Evolutionary conservation across 331 rosid genomes (phyloP).

Genomic region (Rhamnella rubrinervis): DNA sequence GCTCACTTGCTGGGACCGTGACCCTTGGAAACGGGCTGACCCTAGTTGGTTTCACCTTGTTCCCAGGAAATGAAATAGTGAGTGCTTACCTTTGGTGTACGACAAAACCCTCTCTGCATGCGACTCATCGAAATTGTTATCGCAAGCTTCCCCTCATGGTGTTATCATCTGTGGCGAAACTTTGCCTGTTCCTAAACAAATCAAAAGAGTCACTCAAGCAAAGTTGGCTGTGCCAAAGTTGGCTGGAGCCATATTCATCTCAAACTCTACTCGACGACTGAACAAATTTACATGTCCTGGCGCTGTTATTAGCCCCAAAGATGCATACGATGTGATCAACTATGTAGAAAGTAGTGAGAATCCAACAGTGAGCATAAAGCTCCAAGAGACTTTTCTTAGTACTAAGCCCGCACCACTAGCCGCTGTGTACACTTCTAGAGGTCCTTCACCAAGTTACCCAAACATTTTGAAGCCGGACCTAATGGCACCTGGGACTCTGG

Average conservation of each 20-base stretch:
- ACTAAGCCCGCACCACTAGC: slow-evolving; percentile 41
- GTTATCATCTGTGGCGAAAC: slow-evolving; percentile 30
- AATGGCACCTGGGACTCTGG: slow-evolving; percentile 43
- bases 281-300: slow-evolving; percentile 14
- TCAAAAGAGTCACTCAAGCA: neutral
- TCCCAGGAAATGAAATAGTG: slow-evolving; percentile 20
- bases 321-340: slow-evolving; percentile 20
- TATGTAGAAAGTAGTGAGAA: neutral
- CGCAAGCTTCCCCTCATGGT: neutral
- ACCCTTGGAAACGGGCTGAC: slow-evolving; percentile 26
- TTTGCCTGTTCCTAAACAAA: neutral
- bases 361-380: slow-evolving; percentile 21
- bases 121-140: slow-evolving; percentile 20
- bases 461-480: slow-evolving; percentile 47
- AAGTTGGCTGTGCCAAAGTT: neutral
- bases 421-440: slow-evolving; percentile 46
- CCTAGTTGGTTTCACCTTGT: slow-evolving; percentile 33
- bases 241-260: slow-evolving; percentile 36
- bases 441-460: slow-evolving; percentile 41
- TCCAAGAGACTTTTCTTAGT: slow-evolving; percentile 36
- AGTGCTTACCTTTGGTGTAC: slow-evolving; percentile 16
- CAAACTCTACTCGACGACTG: slow-evolving; percentile 8
- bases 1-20: slow-evolving; percentile 25
- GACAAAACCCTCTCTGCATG: slow-evolving; percentile 28
- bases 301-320: slow-evolving; percentile 27